A percentile compares a stretch with the other conserved stretches of the same genome.
These are phyloP conservation scores for Aspergillus costaricaensis DNA, from an alignment of 2,329 filamentous ascomycete species.

Conservation along the genomic window DNA sequence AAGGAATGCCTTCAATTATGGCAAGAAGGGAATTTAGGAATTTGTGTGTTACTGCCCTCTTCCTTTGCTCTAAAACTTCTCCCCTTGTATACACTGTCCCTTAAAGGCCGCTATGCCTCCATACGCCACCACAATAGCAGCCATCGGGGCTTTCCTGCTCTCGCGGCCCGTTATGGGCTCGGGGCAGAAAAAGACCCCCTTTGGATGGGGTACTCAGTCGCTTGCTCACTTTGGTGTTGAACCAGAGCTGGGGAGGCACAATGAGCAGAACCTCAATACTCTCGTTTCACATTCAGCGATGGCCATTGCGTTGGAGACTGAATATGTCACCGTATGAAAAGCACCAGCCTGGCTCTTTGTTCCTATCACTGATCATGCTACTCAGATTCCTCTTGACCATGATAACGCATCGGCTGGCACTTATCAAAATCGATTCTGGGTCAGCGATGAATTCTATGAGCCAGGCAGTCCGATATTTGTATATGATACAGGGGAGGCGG, in stretches of 20 bases:
- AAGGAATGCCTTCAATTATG: not conserved
- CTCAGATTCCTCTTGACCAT: slow-evolving; percentile 38
- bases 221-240: not conserved
- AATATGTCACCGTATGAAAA: slow-evolving; percentile 1
- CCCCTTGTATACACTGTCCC: not conserved
- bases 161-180: not conserved
- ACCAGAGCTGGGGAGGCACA: not conserved
- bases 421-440: slow-evolving; percentile 58
- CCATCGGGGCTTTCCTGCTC: not conserved
- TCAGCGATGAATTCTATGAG: slow-evolving; percentile 56
- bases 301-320: not conserved
- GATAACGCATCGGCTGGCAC: slow-evolving; percentile 45
- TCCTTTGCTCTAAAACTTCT: not conserved
- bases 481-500: slow-evolving; percentile 52
- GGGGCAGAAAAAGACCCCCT: not conserved
- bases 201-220: not conserved
- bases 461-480: slow-evolving; percentile 55
- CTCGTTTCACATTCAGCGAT: slow-evolving; percentile 1
- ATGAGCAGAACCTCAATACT: not conserved
- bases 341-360: not conserved
- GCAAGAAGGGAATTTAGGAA: not conserved
- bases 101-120: not conserved
- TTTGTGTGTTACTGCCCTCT: not conserved
- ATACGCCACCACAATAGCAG: not conserved
- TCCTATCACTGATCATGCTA: not conserved